Conservation (phyloP, 2,329 filamentous ascomycete genomes). For the Tolypocladium inflatum region DNA sequence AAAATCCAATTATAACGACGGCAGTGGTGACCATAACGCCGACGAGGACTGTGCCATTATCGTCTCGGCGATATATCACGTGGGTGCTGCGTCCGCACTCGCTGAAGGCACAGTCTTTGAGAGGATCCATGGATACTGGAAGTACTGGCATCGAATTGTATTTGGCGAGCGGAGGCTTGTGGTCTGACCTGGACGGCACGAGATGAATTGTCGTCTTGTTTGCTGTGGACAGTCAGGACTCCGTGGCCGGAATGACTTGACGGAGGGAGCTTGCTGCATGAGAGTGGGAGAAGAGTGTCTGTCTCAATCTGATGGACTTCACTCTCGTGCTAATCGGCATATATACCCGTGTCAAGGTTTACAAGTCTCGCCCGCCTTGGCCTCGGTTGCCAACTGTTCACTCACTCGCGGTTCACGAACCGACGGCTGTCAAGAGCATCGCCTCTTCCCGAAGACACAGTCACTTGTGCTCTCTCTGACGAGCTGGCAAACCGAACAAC, state of each 20-base stretch:
- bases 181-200: not conserved
- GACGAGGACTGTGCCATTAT: not conserved
- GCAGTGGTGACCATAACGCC: not conserved
- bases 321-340: not conserved
- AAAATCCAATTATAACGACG: not conserved
- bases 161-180: not conserved
- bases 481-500: not conserved
- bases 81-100: not conserved
- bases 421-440: not conserved
- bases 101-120: not conserved
- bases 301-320: not conserved
- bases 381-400: not conserved
- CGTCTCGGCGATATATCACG: not conserved
- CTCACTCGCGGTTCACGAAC: not conserved
- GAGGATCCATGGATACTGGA: not conserved
- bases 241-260: not conserved
- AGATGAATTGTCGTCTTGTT: not conserved
- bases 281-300: not conserved
- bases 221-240: not conserved
- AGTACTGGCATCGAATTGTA: not conserved
- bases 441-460: not conserved
- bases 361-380: not conserved
- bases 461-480: not conserved
- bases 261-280: not conserved
- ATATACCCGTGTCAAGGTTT: not conserved